phyloP scores from a whole-genome alignment of 2,329 filamentous ascomycete species.

The Tolypocladium album region DNA sequence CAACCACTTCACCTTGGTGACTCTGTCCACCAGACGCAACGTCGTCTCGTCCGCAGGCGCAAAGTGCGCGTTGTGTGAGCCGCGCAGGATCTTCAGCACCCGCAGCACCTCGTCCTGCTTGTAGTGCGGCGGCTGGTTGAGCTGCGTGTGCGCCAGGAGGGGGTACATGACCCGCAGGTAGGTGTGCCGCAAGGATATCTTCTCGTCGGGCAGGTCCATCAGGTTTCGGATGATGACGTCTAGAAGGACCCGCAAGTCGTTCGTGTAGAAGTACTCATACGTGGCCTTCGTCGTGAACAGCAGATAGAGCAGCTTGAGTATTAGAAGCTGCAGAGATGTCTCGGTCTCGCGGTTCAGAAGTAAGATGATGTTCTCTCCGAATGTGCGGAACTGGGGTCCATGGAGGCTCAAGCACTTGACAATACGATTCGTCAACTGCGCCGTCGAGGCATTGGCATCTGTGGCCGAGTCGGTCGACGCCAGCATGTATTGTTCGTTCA shows the following conservation, averaged over 20 bases:
- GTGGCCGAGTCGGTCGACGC: slow-evolving; percentile 43
- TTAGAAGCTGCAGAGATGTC: slow-evolving; percentile 88
- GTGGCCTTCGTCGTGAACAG: slow-evolving; percentile 87
- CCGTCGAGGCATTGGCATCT: slow-evolving; percentile 23
- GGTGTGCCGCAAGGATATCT: slow-evolving; percentile 69
- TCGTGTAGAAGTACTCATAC: slow-evolving; percentile 97
- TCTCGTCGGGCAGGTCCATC: slow-evolving; percentile 86
- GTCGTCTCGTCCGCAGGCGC: slow-evolving; percentile 74
- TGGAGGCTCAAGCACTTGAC: slow-evolving; percentile 81
- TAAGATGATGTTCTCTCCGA: slow-evolving; percentile 94
- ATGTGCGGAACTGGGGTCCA: slow-evolving; percentile 77
- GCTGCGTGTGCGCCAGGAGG: slow-evolving; percentile 81
- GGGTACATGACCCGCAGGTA: slow-evolving; percentile 91
- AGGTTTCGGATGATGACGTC: slow-evolving; percentile 96
- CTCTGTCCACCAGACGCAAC: slow-evolving; percentile 64
- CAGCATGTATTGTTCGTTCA: slow-evolving; percentile 99
- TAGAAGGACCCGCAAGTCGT: slow-evolving; percentile 85
- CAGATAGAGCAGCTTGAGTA: slow-evolving; percentile 88
- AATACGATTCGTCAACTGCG: slow-evolving; percentile 76
- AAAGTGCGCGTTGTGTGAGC: slow-evolving; percentile 61
- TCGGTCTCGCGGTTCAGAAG: slow-evolving; percentile 91
- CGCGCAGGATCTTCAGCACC: slow-evolving; percentile 59
- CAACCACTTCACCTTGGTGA: slow-evolving; percentile 62
- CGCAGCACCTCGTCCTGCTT: slow-evolving; percentile 77
- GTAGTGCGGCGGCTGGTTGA: slow-evolving; percentile 79